Evolutionary conservation across 1,284 basidiomycete genomes (phyloP), one percentile per base, ranked within the genome.

Genomic region (Marasmius tenuissimus): DNA sequence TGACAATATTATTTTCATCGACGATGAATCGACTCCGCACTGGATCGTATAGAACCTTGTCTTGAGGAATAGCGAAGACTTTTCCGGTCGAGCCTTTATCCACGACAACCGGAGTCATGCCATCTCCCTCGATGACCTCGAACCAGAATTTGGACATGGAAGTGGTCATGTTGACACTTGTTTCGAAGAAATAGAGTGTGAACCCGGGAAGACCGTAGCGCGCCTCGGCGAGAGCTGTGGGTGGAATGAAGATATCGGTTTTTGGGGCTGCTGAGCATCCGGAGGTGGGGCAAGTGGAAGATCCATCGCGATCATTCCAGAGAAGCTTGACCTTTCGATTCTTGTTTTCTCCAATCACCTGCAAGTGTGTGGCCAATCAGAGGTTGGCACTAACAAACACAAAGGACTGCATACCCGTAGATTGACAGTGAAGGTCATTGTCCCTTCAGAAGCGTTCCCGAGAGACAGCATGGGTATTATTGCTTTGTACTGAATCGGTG

Each of bases 401-500:
- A 27, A 27, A 4, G 27, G 4, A 4, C 42, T 45, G 12, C 12
- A 18, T 18, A 18, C 12, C 12, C 12, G 42, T 4, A 57, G 18
- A 51, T 48, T 35, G 33, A 8, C 9, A 1, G 11, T 50, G 37
- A 62, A 34, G n/a, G 42, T 50, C 5, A 42, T 27, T 34, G 18
- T 38, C 18, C 42, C 27, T 18, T 40, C 37, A 27, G 35, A 48
- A 27, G 27, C 27, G 27, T 27, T 4, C 11, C 35, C 58, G 18
- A 22, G 40, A 35, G 37, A 62, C 14, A 62, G 45, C n/a, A 47
- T 37, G 20, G 58, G 42, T 10, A 49, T 38, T 7, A 33, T 12
- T 4, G 67, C 61, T 48, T 69, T 68, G 18, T 58, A 62, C 16
- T 66, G 61, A 10, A 70, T 48, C 7, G 66, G 67, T 4, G 62